Conservation (phyloP, 768 basidiomycete genomes). For the Leccinellum albellum region DNA sequence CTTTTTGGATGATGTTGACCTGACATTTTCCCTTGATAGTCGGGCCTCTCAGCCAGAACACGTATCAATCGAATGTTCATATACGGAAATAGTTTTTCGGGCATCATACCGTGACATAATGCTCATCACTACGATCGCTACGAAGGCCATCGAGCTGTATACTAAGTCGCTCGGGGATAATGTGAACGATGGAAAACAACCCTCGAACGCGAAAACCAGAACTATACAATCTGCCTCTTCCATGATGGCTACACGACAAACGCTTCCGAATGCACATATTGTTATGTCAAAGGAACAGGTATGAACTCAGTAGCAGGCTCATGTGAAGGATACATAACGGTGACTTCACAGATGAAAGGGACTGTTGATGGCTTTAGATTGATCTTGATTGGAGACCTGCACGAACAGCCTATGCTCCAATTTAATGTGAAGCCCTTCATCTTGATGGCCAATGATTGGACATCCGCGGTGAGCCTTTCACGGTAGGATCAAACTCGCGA, state of each 20-base stretch:
- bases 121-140: conserved; percentile 81
- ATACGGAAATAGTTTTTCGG: conserved; percentile 84
- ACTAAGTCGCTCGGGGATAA: conserved; percentile 35
- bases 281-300: conserved; percentile 84
- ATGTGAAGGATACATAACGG: conserved; percentile 1
- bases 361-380: conserved; percentile 90
- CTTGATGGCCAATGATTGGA: conserved; percentile 88
- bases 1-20: conserved; percentile 89
- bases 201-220: conserved; percentile 7
- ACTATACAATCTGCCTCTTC: conserved; percentile 3
- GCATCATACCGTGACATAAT: conserved; percentile 95
- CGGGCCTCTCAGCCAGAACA: conserved; percentile 67
- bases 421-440: conserved; percentile 82
- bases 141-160: conserved; percentile 83
- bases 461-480: conserved; percentile 62
- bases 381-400: conserved; percentile 89
- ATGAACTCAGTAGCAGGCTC: conserved; percentile 11
- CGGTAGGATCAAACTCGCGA: background rate
- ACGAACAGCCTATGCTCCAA: conserved; percentile 93
- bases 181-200: conserved; percentile 1
- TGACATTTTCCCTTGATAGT: conserved; percentile 84
- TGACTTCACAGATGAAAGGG: conserved; percentile 61
- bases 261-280: conserved; percentile 39
- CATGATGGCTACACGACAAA: conserved; percentile 4
- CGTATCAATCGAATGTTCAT: conserved; percentile 77